These are phyloP conservation scores for Solanum hybrid DNA, from an alignment of 305 asterid genomes.

Conservation along the genomic window DNA sequence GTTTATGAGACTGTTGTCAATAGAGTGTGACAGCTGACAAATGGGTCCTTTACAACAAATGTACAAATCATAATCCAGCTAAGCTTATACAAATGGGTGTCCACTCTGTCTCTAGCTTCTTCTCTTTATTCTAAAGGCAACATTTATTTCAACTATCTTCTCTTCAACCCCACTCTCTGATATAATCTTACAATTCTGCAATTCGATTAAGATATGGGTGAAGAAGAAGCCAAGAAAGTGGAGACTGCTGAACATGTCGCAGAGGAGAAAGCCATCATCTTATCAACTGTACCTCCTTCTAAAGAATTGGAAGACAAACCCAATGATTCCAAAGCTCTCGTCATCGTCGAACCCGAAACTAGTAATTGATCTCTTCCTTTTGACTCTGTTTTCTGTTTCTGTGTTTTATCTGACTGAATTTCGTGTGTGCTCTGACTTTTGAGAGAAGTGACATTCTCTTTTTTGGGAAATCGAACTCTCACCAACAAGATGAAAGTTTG, in stretches of 20 bases:
- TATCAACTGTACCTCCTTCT: conserved; percentile 8
- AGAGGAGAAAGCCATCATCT: conserved; percentile 21
- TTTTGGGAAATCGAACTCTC: neutral
- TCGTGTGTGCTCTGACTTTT: neutral
- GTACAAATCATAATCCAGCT: neutral
- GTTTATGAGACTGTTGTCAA: neutral
- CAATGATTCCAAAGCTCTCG: conserved; percentile 28
- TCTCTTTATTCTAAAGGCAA: neutral
- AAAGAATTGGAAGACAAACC: conserved; percentile 8
- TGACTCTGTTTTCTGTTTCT: neutral
- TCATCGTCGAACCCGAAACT: conserved; percentile 23
- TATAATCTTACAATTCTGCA: neutral
- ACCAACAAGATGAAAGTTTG: too few species aligned
- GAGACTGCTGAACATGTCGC: conserved; percentile 18
- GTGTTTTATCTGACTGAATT: neutral
- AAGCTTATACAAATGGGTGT: neutral
- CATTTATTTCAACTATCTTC: neutral
- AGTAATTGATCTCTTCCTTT: neutral
- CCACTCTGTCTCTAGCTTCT: neutral
- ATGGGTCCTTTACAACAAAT: neutral
- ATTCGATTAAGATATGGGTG: conserved; percentile 11
- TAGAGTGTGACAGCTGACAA: neutral
- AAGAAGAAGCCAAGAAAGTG: conserved; percentile 25
- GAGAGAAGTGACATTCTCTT: neutral
- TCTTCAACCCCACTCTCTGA: neutral